phyloP scores from a whole-genome alignment of 176 grass and related monocot genomes.

The Ensete ventricosum region DNA sequence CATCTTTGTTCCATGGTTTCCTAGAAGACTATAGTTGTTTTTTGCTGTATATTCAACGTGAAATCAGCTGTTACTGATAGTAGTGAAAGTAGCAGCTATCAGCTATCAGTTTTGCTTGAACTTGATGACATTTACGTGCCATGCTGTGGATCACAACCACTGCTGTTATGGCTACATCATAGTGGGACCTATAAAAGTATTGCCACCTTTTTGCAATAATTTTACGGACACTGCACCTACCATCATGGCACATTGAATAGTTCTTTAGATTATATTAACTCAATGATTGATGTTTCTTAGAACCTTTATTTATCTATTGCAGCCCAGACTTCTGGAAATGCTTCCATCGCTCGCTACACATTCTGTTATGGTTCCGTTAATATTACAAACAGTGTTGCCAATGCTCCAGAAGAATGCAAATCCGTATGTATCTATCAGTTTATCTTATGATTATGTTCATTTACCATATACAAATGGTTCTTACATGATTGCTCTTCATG shows the following conservation, averaged over 20 bases:
- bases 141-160: neutral
- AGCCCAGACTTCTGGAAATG: conserved; percentile 70
- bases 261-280: neutral
- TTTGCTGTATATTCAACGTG: neutral
- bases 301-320: conserved; percentile 19
- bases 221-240: neutral
- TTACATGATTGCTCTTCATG: neutral
- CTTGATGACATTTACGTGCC: neutral
- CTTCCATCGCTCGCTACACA: conserved; percentile 64
- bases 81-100: too few relatives aligned
- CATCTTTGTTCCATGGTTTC: neutral
- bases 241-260: neutral
- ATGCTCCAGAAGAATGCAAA: conserved; percentile 69
- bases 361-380: conserved; percentile 73
- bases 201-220: neutral
- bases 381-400: conserved; percentile 59
- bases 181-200: neutral
- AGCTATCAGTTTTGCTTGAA: neutral
- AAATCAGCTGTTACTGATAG: neutral
- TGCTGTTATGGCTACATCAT: neutral
- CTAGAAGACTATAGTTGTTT: neutral
- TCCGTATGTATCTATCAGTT: conserved; percentile 12
- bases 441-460: neutral
- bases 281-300: neutral
- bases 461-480: neutral